These are phyloP conservation scores for Candida insectalens DNA, from an alignment of 805 yeast species.

Conservation along the genomic window DNA sequence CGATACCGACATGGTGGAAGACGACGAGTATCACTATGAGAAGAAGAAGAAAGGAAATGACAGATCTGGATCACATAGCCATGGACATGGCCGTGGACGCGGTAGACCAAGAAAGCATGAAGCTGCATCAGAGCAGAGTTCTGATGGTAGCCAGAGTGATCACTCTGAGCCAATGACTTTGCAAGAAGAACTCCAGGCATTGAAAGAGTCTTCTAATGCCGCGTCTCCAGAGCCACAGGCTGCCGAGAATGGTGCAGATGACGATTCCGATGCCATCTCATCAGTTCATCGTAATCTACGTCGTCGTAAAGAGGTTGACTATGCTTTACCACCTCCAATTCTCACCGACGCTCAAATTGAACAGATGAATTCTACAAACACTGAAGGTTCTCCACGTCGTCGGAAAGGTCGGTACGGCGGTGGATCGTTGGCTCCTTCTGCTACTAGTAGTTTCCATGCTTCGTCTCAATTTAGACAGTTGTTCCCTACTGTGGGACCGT, in stretches of 20 bases:
- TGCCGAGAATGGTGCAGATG: not conserved
- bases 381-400: slow-evolving; percentile 3
- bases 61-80: slow-evolving; percentile 3
- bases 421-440: slow-evolving; percentile 2
- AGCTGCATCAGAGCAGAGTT: too few relatives aligned
- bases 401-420: slow-evolving; percentile 3
- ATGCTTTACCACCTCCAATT: slow-evolving; percentile 77
- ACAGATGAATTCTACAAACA: slow-evolving; percentile 4
- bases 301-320: slow-evolving; percentile 66
- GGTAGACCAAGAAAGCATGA: slow-evolving; percentile 4
- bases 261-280: slow-evolving; percentile 13
- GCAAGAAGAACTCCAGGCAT: slow-evolving; percentile 56
- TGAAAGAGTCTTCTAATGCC: slow-evolving; percentile 37
- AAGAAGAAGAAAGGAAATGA: slow-evolving; percentile 5
- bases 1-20: slow-evolving; percentile 9
- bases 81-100: slow-evolving; percentile 1
- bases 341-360: slow-evolving; percentile 29
- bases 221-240: slow-evolving; percentile 18
- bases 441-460: not conserved
- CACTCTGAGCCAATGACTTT: slow-evolving; percentile 27
- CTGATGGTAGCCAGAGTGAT: slow-evolving; percentile 10
- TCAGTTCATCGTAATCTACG: slow-evolving; percentile 43
- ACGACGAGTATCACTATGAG: slow-evolving; percentile 3
- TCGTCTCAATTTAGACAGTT: slow-evolving; percentile 46
- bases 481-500: slow-evolving; percentile 94